Percentiles rank a stretch among this genome's conserved stretches.
Evolutionary conservation across 192 early-diverging fungal genomes (phyloP).

Genomic region (Cladochytrium replicatum): DNA sequence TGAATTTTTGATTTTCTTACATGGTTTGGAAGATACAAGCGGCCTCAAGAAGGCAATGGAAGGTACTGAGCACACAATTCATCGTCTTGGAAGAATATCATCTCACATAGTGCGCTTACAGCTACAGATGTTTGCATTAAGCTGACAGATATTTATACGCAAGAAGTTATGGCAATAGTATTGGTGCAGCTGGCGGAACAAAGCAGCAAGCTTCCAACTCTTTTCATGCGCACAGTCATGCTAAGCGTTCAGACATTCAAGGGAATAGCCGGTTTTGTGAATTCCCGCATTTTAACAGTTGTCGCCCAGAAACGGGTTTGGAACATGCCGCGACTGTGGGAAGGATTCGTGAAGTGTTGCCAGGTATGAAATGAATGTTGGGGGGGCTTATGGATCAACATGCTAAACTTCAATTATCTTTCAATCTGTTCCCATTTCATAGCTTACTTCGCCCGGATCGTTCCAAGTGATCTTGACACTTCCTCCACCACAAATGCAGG

Average conservation of each 20-base stretch:
- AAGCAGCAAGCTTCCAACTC: conserved; percentile 49
- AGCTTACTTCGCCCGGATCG: conserved; percentile 9
- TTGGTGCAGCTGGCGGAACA: conserved; percentile 60
- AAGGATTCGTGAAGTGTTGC: conserved; percentile 60
- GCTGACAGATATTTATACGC: conserved; percentile 52
- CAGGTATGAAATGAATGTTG: conserved; percentile 29
- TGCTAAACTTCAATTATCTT: too few species aligned
- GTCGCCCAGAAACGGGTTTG: conserved; percentile 60
- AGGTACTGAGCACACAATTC: conserved; percentile 36
- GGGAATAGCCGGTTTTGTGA: conserved; percentile 47
- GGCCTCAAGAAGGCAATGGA: conserved; percentile 52
- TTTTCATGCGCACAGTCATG: conserved; percentile 72
- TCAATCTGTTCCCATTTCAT: too few species aligned
- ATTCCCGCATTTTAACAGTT: conserved; percentile 38
- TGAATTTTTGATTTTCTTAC: conserved; percentile 60
- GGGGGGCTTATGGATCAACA: not conserved
- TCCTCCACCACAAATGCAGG: conserved; percentile 17
- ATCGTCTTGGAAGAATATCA: not conserved
- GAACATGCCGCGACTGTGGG: conserved; percentile 58
- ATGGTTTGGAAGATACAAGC: conserved; percentile 57
- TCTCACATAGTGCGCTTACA: conserved; percentile 13
- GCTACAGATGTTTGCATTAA: conserved; percentile 68
- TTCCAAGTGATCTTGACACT: conserved; percentile 18
- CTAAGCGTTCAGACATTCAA: conserved; percentile 56
- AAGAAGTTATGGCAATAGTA: conserved; percentile 57